These are phyloP conservation scores for Fusarium denticulatum DNA, from an alignment of 2,329 filamentous ascomycete genomes.

Conservation along the genomic window DNA sequence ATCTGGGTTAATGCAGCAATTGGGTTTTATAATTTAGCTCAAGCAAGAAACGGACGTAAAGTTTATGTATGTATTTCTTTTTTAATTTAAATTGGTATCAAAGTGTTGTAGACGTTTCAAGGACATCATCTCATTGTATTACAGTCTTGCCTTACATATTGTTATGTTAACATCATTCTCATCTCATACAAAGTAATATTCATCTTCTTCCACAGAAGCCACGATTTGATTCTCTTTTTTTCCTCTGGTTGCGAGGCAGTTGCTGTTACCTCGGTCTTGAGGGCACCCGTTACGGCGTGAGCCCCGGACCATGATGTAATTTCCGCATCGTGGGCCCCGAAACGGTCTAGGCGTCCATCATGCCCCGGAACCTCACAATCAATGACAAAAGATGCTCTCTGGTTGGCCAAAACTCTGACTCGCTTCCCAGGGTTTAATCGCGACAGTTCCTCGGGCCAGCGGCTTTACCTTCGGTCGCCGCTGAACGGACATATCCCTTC, in stretches of 20 bases:
- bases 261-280: slow-evolving; percentile 30
- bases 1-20: slow-evolving; percentile 2
- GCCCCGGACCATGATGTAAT: slow-evolving; percentile 39
- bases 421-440: slow-evolving; percentile 7
- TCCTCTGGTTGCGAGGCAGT: slow-evolving; percentile 11
- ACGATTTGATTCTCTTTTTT: slow-evolving; percentile 24
- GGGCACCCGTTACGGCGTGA: slow-evolving; percentile 33
- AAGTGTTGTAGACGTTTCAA: background rate
- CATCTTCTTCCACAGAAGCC: slow-evolving; percentile 3
- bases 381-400: slow-evolving; percentile 34
- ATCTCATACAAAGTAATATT: background rate
- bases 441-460: slow-evolving; percentile 39
- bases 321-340: slow-evolving; percentile 39
- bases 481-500: slow-evolving; percentile 19
- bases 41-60: background rate
- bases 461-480: slow-evolving; percentile 46
- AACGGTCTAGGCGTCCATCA: slow-evolving; percentile 31
- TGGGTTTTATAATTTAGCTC: background rate
- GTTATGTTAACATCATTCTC: background rate
- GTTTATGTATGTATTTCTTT: background rate
- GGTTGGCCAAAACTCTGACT: slow-evolving; percentile 31
- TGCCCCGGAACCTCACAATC: slow-evolving; percentile 30
- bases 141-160: background rate
- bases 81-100: background rate
- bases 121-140: background rate